A percentile compares a stretch with the other conserved stretches of the same genome.
Conservation (phyloP, 306 rosid genomes). For the Malus domestica region DNA sequence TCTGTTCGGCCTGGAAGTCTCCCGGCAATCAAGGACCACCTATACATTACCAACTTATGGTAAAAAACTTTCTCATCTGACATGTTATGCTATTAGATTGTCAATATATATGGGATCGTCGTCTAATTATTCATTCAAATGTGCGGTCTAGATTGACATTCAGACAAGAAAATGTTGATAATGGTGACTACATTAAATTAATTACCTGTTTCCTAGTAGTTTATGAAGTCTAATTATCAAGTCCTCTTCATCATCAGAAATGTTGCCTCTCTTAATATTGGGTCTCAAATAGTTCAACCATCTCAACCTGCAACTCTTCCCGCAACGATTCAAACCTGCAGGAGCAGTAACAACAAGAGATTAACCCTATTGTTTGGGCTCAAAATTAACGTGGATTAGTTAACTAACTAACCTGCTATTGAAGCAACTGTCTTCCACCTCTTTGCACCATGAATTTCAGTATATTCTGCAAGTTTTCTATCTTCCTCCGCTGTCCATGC, state of each 20-base stretch:
- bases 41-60: background rate
- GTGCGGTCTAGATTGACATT: background rate
- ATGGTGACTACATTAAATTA: background rate
- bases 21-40: constrained; percentile 76
- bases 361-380: background rate
- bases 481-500: constrained; percentile 64
- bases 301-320: constrained; percentile 64
- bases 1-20: constrained; percentile 70
- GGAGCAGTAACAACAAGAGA: background rate
- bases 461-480: constrained; percentile 36
- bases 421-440: constrained; percentile 48
- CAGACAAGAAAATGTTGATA: background rate
- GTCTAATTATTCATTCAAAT: background rate
- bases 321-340: constrained; percentile 16
- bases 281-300: constrained; percentile 69
- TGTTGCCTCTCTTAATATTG: constrained; percentile 67
- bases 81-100: background rate
- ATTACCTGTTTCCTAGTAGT: constrained; percentile 13
- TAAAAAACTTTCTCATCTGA: too few species aligned
- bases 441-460: constrained; percentile 52
- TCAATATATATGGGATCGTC: too few species aligned
- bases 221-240: constrained; percentile 14
- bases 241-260: constrained; percentile 30
- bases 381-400: background rate
- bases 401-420: constrained; percentile 32